A percentile compares a stretch with the other conserved stretches of the same genome.
Evolutionary conservation across 495 filamentous ascomycete species (phyloP).

Genomic region (Talaromyces proteolyticus): DNA sequence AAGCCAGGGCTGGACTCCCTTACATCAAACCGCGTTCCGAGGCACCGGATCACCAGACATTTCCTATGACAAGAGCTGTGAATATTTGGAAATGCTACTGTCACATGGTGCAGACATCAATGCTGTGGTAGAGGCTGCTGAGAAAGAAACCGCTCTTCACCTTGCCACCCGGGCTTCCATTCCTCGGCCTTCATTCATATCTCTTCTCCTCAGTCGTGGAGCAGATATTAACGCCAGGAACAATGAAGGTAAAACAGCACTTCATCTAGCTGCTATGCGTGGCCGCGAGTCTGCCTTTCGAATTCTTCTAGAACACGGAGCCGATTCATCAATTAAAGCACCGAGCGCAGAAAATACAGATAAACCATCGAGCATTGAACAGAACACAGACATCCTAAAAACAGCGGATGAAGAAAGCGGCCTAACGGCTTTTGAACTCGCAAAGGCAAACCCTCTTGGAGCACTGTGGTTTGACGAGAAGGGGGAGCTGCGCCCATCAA

Average conservation of each 20-base stretch:
- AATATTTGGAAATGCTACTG: slow-evolving; percentile 20
- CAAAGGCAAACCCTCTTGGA: slow-evolving; percentile 16
- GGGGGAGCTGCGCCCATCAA: slow-evolving; percentile 10
- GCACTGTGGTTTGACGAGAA: slow-evolving; percentile 18
- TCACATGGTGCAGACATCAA: slow-evolving; percentile 19
- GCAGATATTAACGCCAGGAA: slow-evolving; percentile 23
- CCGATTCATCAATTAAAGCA: slow-evolving; percentile 17
- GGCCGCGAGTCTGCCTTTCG: slow-evolving; percentile 21
- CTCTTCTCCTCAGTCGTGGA: slow-evolving; percentile 25
- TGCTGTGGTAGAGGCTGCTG: slow-evolving; percentile 5
- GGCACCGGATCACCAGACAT: slow-evolving; percentile 13
- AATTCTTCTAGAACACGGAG: slow-evolving; percentile 20
- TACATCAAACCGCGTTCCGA: slow-evolving; percentile 21
- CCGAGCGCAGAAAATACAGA: slow-evolving; percentile 8
- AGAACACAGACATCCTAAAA: neutral
- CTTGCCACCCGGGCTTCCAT: slow-evolving; percentile 15
- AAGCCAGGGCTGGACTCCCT: slow-evolving; percentile 19
- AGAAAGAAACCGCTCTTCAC: slow-evolving; percentile 23
- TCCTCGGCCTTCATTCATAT: slow-evolving; percentile 12
- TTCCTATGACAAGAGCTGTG: slow-evolving; percentile 12
- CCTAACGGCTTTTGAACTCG: slow-evolving; percentile 19
- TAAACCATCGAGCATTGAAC: slow-evolving; percentile 5
- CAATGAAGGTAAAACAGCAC: slow-evolving; percentile 24
- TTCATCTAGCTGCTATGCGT: slow-evolving; percentile 32
- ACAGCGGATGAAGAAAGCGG: slow-evolving; percentile 9